Base-by-base conservation (phyloP, 345 rosid species). In the Ceriops zippeliana region DNA sequence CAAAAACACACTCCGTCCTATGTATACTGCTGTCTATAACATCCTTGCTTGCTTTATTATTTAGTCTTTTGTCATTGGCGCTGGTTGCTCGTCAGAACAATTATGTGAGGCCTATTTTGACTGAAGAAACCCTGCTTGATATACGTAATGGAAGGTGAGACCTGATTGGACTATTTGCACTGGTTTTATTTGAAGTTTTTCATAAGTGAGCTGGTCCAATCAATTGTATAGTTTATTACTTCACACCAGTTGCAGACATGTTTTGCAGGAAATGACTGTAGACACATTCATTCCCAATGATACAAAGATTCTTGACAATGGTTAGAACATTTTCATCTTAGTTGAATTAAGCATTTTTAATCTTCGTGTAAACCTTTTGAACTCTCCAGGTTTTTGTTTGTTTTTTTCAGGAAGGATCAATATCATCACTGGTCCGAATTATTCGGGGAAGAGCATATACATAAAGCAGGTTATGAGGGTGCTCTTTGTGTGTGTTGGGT, bases 261-360 rank as follows among this genome's bases (percentile, higher is more conserved):
- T 88, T 83, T 86, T 93, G 87, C 99, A 93, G 85, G 99, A 93
- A 85, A 88, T 93, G 97, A 84, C 91, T 0, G 96, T 93, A 8
- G 96, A 91, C 83, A 88, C 99, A 46, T 93, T 91, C 79, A 91
- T 93, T 76, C 98, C 99, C 0, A 93, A 93, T 69, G 89, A 91
- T 81, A 91, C 96, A 58, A 86, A 80, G 75, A 78, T 89, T 74
- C 67, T 73, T 71, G 78, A 78, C 60, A 85, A 85, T 69, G 96
- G 97, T 93, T 93, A 75, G 72, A 67, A 31, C 61, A 61, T 69
- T n/a, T 58, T 38, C 52, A 61, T 42, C 52, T 61, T 69, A 49
- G 66, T 67, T 62, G 8, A 52, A 17, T 30, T 0, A 32, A 49
- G 42, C 28, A 22, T 15, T 6, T 31, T 42, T 66, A 42, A 46